A percentile compares a stretch with the other conserved stretches of the same genome.
These are phyloP conservation scores for Blastocystis sp. DNA, from an alignment of 352 stramenopile genomes.

Conservation along the genomic window DNA sequence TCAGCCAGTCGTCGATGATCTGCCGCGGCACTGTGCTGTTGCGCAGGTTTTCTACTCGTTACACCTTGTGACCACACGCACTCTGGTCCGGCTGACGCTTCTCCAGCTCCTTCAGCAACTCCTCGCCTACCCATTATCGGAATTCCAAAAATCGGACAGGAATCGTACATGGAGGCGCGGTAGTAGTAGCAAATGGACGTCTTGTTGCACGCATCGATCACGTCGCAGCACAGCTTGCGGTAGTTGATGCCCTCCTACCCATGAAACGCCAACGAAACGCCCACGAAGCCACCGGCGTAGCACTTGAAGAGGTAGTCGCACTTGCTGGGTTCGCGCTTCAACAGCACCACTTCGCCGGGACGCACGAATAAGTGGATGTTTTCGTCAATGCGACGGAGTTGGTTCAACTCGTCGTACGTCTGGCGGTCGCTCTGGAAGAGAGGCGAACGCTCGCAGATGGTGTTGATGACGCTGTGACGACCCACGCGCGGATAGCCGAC, in stretches of 20 bases:
- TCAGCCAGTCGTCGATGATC: slow-evolving; percentile 30
- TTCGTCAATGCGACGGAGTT: slow-evolving; percentile 45
- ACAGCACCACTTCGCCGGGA: slow-evolving; percentile 29
- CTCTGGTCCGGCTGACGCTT: slow-evolving; percentile 27
- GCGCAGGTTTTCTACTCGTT: slow-evolving; percentile 33
- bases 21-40: slow-evolving; percentile 1
- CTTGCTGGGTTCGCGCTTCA: not conserved
- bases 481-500: slow-evolving; percentile 39
- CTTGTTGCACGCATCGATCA: not conserved
- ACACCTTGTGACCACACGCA: not conserved
- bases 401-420: not conserved
- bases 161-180: not conserved
- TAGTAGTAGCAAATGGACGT: slow-evolving; percentile 40
- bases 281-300: slow-evolving; percentile 8
- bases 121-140: slow-evolving; percentile 4
- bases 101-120: slow-evolving; percentile 16
- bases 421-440: slow-evolving; percentile 6
- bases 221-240: slow-evolving; percentile 6
- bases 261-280: not conserved
- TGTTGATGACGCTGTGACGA: not conserved
- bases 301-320: slow-evolving; percentile 63
- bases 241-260: slow-evolving; percentile 15
- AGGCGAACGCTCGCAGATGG: not conserved
- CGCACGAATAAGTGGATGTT: slow-evolving; percentile 38
- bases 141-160: not conserved